Evolutionary conservation across 2,329 filamentous ascomycete genomes (phyloP).

Genomic region (Pestalotiopsis sp.): DNA sequence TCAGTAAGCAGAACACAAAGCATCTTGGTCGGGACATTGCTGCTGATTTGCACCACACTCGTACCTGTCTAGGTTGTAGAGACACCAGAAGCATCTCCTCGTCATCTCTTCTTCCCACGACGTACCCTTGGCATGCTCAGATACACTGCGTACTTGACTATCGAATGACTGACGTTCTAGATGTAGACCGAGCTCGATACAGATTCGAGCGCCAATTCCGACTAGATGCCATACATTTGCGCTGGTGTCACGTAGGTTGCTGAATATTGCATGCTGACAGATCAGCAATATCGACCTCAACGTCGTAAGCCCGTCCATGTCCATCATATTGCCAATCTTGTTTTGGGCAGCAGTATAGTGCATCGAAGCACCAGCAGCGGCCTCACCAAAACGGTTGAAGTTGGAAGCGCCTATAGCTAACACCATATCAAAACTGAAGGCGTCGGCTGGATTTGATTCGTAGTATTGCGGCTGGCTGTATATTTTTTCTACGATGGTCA

Average conservation of each 20-base stretch:
- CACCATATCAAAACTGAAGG: conserved; percentile 3
- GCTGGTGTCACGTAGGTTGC: conserved; percentile 1
- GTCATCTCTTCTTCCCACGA: conserved; percentile 2
- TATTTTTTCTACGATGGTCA: neutral
- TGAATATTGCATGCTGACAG: conserved; percentile 4
- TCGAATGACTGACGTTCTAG: neutral
- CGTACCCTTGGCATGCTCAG: neutral
- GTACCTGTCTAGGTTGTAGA: conserved; percentile 5
- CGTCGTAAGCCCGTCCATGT: conserved; percentile 1
- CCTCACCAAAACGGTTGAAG: conserved; percentile 5
- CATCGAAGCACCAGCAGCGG: neutral
- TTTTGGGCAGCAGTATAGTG: neutral
- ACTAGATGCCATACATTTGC: conserved; percentile 5
- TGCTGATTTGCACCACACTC: neutral
- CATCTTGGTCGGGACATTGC: neutral
- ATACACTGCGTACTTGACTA: neutral
- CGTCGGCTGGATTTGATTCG: neutral
- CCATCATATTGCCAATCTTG: neutral
- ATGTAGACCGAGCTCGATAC: conserved; percentile 2
- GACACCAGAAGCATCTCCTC: conserved; percentile 5
- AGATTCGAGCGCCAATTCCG: conserved; percentile 1
- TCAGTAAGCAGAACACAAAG: neutral
- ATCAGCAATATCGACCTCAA: conserved; percentile 1
- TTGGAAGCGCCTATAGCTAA: conserved; percentile 2
- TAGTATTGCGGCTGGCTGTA: neutral